A percentile compares a stretch with the other conserved stretches of the same genome.
phyloP scores from a whole-genome alignment of 768 basidiomycete genomes.

The Mycena vitilis region DNA sequence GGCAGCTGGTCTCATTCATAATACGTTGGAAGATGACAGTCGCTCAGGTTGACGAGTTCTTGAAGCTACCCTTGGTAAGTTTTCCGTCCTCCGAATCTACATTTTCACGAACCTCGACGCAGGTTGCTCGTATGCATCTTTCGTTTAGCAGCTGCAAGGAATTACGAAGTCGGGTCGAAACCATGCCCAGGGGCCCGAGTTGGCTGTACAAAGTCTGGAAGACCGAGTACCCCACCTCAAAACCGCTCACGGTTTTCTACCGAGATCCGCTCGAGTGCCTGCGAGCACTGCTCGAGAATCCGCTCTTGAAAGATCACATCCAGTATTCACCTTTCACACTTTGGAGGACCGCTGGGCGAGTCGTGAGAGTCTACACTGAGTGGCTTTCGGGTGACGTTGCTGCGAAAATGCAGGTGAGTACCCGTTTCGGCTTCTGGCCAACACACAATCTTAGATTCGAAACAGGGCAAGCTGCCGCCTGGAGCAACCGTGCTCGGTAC shows the following conservation, averaged over 20 bases:
- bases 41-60: background rate
- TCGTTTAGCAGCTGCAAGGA: constrained; percentile 1
- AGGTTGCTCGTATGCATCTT: background rate
- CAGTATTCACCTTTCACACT: constrained; percentile 27
- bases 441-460: too few relatives aligned
- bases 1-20: background rate
- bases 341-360: constrained; percentile 25
- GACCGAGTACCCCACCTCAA: background rate
- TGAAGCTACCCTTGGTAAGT: background rate
- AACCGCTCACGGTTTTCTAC: constrained; percentile 5
- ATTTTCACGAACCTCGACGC: background rate
- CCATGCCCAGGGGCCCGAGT: background rate
- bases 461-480: too few relatives aligned
- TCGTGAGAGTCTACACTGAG: constrained; percentile 37
- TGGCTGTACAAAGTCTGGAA: background rate
- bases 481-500: constrained; percentile 32
- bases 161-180: background rate
- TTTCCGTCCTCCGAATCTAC: background rate
- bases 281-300: background rate
- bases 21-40: background rate
- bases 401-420: constrained; percentile 38
- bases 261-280: constrained; percentile 10
- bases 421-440: background rate
- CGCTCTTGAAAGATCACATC: constrained; percentile 1
- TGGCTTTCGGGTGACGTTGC: constrained; percentile 39